Evolutionary conservation across 1,284 basidiomycete species (phyloP).

Genomic region (Trichosporon faecale): DNA sequence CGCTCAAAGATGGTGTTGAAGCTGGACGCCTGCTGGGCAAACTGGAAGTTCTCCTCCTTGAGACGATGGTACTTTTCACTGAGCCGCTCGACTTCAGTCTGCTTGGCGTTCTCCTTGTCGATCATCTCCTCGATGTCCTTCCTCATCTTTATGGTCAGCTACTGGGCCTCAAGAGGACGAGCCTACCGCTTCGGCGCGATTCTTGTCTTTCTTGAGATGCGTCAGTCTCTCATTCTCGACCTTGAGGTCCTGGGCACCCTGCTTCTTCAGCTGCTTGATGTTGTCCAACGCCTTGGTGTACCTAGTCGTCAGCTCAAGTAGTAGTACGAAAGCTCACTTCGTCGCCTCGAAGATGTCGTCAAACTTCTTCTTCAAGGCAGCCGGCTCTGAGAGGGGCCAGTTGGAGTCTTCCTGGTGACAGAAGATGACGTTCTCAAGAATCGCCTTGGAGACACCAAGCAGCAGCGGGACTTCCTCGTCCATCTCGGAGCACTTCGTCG

Average conservation of each 20-base stretch:
- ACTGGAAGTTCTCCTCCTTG: constrained; percentile 71
- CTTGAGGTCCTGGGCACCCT: constrained; percentile 84
- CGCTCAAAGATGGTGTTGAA: constrained; percentile 79
- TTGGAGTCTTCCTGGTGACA: constrained; percentile 99
- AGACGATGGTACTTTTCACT: constrained; percentile 65
- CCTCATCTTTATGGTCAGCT: constrained; percentile 32
- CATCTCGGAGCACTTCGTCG: constrained; percentile 94
- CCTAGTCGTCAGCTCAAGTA: constrained; percentile 52
- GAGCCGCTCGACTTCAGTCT: constrained; percentile 71
- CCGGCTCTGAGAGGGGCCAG: constrained; percentile 92
- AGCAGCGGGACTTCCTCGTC: constrained; percentile 87
- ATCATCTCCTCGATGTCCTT: constrained; percentile 58
- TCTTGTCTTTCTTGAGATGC: constrained; percentile 76
- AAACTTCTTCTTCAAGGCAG: constrained; percentile 93
- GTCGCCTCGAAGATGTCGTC: constrained; percentile 99
- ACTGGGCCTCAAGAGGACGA: background rate
- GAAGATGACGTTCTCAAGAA: constrained; percentile 98
- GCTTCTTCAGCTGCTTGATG: constrained; percentile 86
- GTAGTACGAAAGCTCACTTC: constrained; percentile 57
- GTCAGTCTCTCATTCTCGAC: constrained; percentile 85
- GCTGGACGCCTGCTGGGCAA: constrained; percentile 76
- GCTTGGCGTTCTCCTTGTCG: constrained; percentile 65
- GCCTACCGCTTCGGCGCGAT: constrained; percentile 66
- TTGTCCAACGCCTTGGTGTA: constrained; percentile 96
- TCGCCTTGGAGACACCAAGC: constrained; percentile 94